phyloP scores from a whole-genome alignment of 148 eudicot genomes.

The Arctostaphylos glauca region DNA sequence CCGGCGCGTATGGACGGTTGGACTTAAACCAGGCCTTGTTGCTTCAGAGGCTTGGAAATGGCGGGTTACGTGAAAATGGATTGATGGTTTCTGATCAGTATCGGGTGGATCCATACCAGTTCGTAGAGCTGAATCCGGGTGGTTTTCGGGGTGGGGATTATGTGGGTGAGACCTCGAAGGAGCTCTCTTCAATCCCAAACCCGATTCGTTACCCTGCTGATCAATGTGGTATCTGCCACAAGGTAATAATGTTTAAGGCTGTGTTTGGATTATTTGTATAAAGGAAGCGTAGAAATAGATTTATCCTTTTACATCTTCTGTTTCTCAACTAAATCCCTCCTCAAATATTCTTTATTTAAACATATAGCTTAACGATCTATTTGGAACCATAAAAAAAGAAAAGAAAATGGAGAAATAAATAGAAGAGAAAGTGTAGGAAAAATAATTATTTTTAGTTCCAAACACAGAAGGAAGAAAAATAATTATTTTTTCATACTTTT shows the following conservation, averaged over 20 bases:
- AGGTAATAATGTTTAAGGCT: slow-evolving; percentile 22
- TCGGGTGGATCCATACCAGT: slow-evolving; percentile 15
- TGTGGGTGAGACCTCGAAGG: slow-evolving; percentile 28
- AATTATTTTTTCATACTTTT: neutral
- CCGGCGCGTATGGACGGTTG: neutral
- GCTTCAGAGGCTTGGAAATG: slow-evolving; percentile 17
- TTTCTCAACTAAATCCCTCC: neutral
- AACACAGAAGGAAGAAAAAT: neutral
- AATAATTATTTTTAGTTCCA: neutral
- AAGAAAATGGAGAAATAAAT: neutral
- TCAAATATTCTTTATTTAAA: neutral
- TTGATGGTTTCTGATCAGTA: neutral
- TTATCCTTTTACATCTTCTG: neutral
- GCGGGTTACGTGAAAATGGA: neutral
- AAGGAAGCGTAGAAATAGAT: neutral
- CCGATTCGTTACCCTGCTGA: slow-evolving; percentile 1
- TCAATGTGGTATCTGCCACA: slow-evolving; percentile 24
- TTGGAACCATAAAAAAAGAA: neutral
- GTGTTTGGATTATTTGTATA: neutral
- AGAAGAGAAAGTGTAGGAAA: neutral
- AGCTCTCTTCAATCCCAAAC: slow-evolving; percentile 67
- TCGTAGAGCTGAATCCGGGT: slow-evolving; percentile 4
- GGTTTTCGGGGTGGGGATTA: slow-evolving; percentile 12
- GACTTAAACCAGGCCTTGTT: slow-evolving; percentile 18
- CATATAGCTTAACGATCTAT: neutral